A percentile compares a stretch with the other conserved stretches of the same genome.
These are phyloP conservation scores for Diplodia seriata DNA, from an alignment of 2,329 filamentous ascomycete species.

Conservation along the genomic window DNA sequence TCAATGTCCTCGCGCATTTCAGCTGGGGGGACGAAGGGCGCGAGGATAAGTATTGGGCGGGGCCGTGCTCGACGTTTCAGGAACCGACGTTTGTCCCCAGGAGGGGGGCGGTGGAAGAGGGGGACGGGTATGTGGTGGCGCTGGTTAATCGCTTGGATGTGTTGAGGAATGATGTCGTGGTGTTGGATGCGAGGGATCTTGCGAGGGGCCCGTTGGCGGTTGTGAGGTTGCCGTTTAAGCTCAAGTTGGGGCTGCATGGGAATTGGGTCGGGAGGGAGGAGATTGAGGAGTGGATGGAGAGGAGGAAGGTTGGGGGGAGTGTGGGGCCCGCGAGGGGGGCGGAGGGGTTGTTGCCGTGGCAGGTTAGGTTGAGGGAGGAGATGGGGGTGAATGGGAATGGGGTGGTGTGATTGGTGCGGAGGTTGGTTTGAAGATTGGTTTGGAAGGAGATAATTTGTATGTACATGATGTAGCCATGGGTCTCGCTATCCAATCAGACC, in stretches of 20 bases:
- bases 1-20: slow-evolving; percentile 45
- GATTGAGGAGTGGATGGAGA: slow-evolving; percentile 42
- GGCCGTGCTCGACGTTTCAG: slow-evolving; percentile 55
- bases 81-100: slow-evolving; percentile 62
- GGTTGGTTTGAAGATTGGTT: background rate
- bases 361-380: slow-evolving; percentile 39
- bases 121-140: slow-evolving; percentile 59
- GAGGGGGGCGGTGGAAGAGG: slow-evolving; percentile 51
- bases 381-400: background rate
- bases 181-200: slow-evolving; percentile 53
- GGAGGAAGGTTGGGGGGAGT: slow-evolving; percentile 40
- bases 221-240: slow-evolving; percentile 50
- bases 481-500: background rate
- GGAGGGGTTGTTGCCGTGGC: slow-evolving; percentile 41
- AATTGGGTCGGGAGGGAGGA: slow-evolving; percentile 45
- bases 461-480: no score
- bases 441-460: no score
- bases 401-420: background rate
- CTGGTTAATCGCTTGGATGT: slow-evolving; percentile 53
- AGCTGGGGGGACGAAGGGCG: slow-evolving; percentile 42
- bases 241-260: slow-evolving; percentile 44
- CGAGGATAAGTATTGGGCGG: slow-evolving; percentile 46
- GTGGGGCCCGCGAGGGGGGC: slow-evolving; percentile 40
- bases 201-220: slow-evolving; percentile 49
- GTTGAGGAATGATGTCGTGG: slow-evolving; percentile 49